Evolutionary conservation across 2,329 filamentous ascomycete genomes (phyloP), one percentile per base, ranked within the genome.

Genomic region (Paraconiothyrium sp.): DNA sequence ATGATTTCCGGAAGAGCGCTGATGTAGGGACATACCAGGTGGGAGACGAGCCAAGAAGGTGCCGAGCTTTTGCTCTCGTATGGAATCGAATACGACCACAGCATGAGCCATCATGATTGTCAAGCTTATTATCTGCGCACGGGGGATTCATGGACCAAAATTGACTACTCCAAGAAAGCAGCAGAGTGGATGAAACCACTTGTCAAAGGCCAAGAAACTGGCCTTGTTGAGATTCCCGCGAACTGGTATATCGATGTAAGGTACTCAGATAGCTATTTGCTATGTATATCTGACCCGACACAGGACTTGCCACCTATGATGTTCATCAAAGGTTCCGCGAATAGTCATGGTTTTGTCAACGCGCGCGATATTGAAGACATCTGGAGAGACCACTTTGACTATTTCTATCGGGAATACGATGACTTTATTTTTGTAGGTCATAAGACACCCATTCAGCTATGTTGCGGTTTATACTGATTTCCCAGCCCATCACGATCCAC

Each of bases 381-480:
- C 37, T 90, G 88, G 88, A 79, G 84, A 67, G 87, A 90, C 62
- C 87, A 90, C 65, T 90, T 90, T 62, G 85, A 89, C 67, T 92
- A 92, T 76, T 92, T 91, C 71, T 93, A 93, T 73, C 83, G 90
- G 27, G 89, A 93, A 74, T 90, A 92, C 63, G 90, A 93, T 67
- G 89, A 91, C 67, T 92, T 92, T 63, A 85, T 92, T 55, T 92
- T 92, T 67, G 58, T 60, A 46, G 39, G 58, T 52, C 14, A 13
- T 44, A 11, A 35, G 46, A 14, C 14, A 51, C 46, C n/a, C 43
- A 14, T 47, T 11, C 16, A 35, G 20, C 7, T 30, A 20, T 8
- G 8, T 20, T 27, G 16, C 39, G 27, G 27, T n/a, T 20, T 16
- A 16, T 30, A 13, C 43, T 52, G 24, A 39, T 16, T 22, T 20